Conservation (phyloP, 768 basidiomycete genomes). For the Mrakia frigida region DNA sequence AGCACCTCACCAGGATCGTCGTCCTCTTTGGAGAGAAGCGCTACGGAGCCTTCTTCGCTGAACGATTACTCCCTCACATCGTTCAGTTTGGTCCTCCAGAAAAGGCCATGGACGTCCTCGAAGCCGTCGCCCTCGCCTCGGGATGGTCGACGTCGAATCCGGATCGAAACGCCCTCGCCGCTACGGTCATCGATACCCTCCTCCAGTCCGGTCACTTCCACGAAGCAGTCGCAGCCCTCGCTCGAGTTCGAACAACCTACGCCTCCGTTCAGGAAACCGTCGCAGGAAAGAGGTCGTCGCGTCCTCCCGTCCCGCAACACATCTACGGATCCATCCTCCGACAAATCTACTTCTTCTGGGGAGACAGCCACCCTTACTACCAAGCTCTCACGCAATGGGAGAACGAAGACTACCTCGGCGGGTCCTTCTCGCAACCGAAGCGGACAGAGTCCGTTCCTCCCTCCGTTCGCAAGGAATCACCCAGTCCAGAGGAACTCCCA, state of each 20-base stretch:
- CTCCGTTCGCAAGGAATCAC: neutral
- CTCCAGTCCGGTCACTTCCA: neutral
- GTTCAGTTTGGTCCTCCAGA: conserved; percentile 15
- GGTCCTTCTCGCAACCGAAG: too few species aligned
- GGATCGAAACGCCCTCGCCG: neutral
- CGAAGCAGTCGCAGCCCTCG: neutral
- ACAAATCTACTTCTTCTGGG: neutral
- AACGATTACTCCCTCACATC: neutral
- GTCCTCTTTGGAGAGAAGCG: conserved; percentile 26
- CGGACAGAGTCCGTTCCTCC: too few species aligned
- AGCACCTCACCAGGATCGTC: conserved; percentile 11
- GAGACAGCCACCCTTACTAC: neutral
- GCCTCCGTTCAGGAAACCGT: neutral
- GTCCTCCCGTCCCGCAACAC: neutral
- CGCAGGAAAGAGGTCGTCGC: neutral
- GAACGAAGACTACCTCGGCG: neutral
- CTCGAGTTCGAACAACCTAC: neutral
- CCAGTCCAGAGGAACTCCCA: neutral
- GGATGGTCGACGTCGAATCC: conserved; percentile 7
- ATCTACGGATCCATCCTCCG: neutral
- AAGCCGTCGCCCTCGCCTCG: conserved; percentile 5
- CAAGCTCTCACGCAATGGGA: neutral
- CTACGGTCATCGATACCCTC: neutral
- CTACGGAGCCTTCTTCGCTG: conserved; percentile 20
- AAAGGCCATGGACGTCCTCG: neutral